phyloP scores from a whole-genome alignment of 176 grass and related monocot species.

The Cymbopogon citratus region DNA sequence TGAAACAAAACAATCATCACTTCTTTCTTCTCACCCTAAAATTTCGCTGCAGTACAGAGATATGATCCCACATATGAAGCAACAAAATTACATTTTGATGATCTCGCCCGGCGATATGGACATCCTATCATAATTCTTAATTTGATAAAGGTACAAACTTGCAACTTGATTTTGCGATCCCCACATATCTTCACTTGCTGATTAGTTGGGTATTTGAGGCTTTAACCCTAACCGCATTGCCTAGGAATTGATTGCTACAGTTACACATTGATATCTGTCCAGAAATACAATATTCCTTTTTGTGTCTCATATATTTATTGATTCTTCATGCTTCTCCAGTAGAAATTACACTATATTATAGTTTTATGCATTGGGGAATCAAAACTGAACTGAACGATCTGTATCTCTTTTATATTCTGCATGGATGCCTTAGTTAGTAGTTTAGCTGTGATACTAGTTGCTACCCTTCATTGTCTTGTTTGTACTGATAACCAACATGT shows the following conservation, averaged over 20 bases:
- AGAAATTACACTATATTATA: not conserved
- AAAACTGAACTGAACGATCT: not conserved
- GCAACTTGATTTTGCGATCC: slow-evolving; percentile 18
- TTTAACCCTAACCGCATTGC: not conserved
- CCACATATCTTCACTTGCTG: not conserved
- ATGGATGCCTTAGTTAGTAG: not conserved
- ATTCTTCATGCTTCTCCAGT: slow-evolving; percentile 27
- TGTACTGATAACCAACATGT: not conserved
- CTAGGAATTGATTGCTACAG: not conserved
- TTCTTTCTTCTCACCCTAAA: slow-evolving; percentile 24
- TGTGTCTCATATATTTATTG: not conserved
- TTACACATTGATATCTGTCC: not conserved
- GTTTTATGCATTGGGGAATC: not conserved
- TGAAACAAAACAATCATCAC: not conserved
- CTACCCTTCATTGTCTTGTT: slow-evolving; percentile 17
- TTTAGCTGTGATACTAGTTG: not conserved
- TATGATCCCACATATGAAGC: slow-evolving; percentile 97
- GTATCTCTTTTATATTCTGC: slow-evolving; percentile 5
- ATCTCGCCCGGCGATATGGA: slow-evolving; percentile 79
- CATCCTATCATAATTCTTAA: slow-evolving; percentile 98
- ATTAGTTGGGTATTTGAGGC: not conserved
- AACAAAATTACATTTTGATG: slow-evolving; percentile 95
- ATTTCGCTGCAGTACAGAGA: slow-evolving; percentile 81
- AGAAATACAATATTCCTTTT: not conserved
- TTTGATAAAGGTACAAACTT: slow-evolving; percentile 76